Evolutionary conservation across 2,329 filamentous ascomycete species (phyloP), one percentile per base, ranked within the genome.

Genomic region (Chaetomium globosum): DNA sequence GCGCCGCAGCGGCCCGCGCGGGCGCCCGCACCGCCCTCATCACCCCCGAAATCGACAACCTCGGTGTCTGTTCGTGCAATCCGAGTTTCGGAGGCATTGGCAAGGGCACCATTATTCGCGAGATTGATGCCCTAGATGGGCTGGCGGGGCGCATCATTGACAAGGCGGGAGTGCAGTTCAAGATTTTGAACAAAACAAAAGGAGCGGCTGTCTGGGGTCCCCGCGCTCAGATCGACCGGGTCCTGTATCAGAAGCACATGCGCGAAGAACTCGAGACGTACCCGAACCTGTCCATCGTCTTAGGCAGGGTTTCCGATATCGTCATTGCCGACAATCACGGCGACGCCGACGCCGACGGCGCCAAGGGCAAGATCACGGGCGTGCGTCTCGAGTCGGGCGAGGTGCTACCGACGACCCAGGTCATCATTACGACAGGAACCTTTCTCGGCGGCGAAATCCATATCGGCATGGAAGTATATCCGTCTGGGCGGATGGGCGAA

Each of bases 41-140:
- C 57, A 99, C 95, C 1, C 95, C 94, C 2, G 92, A 90, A 66
- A 78, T 92, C 65, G 89, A 93, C 65, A 97, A 97, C 72, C 87
- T 98, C 23, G 94, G 94, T 63, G 92, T 95, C 33, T 98, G 94
- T 80, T 97, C 93, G 43, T 98, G 94, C 80, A 98, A 98, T 76
- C 94, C 94, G 1, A 96, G 92, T 69, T 96, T 99, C 74, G 95
- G 95, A 48, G 95, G 95, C n/a, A 98, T 99, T 71, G 95, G 95
- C 53, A 99, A 99, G 76, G 95, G 95, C 19, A 98, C 92, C 10
- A 97, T 99, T 81, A 82, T 99, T 59, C 89, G 94, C 51, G 95
- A 99, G 78, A 89, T 99, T 36, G 95, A 99, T 80, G 95, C 95
- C 0, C 82, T 99, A 66, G 95, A 98, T 74, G 95, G 95, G 0